phyloP scores from a whole-genome alignment of 2,329 filamentous ascomycete genomes.

The Diatrype stigma region DNA sequence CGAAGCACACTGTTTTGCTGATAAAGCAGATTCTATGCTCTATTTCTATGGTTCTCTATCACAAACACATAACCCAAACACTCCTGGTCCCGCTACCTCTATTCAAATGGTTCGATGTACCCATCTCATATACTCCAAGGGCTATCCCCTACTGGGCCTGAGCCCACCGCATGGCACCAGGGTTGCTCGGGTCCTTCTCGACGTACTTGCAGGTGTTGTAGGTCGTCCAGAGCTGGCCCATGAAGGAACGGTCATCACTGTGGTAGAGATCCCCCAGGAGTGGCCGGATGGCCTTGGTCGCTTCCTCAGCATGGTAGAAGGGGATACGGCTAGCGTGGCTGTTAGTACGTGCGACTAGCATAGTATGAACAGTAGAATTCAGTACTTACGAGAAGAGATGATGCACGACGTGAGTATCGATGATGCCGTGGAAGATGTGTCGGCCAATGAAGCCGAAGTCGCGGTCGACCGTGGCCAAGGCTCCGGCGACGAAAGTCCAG shows the following conservation, averaged over 20 bases:
- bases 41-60: too few species aligned
- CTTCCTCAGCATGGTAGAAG: constrained; percentile 50
- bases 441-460: constrained; percentile 61
- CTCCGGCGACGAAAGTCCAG: constrained; percentile 61
- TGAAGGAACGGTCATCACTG: constrained; percentile 30
- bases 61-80: too few species aligned
- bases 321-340: constrained; percentile 35
- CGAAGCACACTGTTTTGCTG: too few species aligned
- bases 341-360: constrained; percentile 3
- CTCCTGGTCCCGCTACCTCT: too few species aligned
- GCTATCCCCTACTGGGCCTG: too few species aligned
- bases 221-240: constrained; percentile 27
- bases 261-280: constrained; percentile 45
- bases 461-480: constrained; percentile 59
- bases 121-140: too few species aligned
- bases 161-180: constrained; percentile 22
- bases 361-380: not conserved
- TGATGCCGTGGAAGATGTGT: constrained; percentile 65
- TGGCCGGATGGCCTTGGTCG: constrained; percentile 42
- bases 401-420: constrained; percentile 54
- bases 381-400: constrained; percentile 44
- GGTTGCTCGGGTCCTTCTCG: constrained; percentile 22
- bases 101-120: too few species aligned
- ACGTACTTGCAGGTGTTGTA: constrained; percentile 32
- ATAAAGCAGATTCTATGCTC: too few species aligned